phyloP scores from a whole-genome alignment of 192 early-diverging fungal species.

The Umbelopsis sp. region DNA sequence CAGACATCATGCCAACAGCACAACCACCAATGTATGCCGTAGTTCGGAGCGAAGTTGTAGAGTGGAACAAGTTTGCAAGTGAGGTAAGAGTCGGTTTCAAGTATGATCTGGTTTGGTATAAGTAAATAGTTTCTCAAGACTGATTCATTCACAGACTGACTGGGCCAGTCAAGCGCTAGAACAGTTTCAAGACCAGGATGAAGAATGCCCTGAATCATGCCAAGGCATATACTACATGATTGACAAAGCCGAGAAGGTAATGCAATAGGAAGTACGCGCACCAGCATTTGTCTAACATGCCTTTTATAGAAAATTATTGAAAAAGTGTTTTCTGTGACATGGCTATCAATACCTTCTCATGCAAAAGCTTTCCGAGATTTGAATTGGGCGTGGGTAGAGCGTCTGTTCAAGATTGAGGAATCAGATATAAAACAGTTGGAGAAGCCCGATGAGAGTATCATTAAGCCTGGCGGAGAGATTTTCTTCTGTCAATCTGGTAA shows the following conservation, averaged over 20 bases:
- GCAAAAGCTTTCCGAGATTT: constrained; percentile 6
- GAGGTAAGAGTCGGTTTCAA: no score
- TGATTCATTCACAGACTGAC: neutral
- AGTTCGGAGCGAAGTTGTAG: no score
- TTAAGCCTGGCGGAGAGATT: constrained; percentile 7
- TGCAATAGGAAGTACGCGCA: neutral
- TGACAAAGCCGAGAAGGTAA: constrained; percentile 13
- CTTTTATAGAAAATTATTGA: constrained; percentile 1
- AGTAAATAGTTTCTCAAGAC: no score
- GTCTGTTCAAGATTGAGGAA: constrained; percentile 13
- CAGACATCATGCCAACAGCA: no score
- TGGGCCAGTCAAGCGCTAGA: neutral
- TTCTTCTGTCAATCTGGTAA: neutral
- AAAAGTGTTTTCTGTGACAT: neutral
- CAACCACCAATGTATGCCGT: no score
- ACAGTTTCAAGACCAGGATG: neutral
- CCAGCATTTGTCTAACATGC: neutral
- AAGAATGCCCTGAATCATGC: constrained; percentile 1
- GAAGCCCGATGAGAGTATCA: constrained; percentile 3
- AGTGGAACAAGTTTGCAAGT: no score
- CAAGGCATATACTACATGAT: neutral
- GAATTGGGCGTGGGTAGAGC: constrained; percentile 9
- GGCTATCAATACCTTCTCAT: neutral
- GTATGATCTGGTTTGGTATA: no score
- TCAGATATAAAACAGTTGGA: neutral